Evolutionary conservation across 2,329 filamentous ascomycete genomes (phyloP), one percentile per base, ranked within the genome.

Genomic region (Blastomyces silverae): DNA sequence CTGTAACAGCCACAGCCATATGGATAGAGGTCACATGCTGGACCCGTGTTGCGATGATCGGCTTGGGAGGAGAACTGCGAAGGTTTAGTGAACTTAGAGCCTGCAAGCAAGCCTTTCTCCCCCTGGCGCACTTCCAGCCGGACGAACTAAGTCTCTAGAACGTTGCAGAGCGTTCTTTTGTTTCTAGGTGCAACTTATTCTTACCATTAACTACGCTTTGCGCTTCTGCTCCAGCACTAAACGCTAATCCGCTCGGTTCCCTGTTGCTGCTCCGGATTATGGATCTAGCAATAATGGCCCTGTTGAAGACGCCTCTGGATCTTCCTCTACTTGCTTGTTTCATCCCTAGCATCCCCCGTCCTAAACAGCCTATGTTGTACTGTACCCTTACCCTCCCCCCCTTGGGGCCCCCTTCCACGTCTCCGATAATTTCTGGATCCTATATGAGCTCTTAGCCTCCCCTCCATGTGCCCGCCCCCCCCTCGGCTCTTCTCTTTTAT

Each of bases 371-470:
- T 31, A 60, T 28, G 42, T 60, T 37, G 34, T 37, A 46, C 25
- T 25, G 39, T 59, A 44, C 57, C 57, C 39, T 28, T 28, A 37
- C 57, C 39, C 13, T 37, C 34, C n/a, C n/a, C 34, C 34, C 15
- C 28, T 8, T 2, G 31, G 20, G 5, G 7, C 2, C 34, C 34
- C 17, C 15, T 28, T 61, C 44, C 58, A 50, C 42, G 58, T 50
- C 39, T 61, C 58, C 58, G 42, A 50, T 50, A 61, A 61, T 50
- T 61, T 61, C 42, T 50, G 42, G 58, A 22, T 37, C 25, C 42
- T 61, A 61, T 61, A 50, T 61, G 58, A 61, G 58, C 44, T 61
- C 22, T 61, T 61, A 48, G 39, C 44, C 44, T 37, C 44, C 58
- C 58, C 44, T 50, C 58, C 7, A 31, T 48, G 25, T 34, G 25